A percentile compares a stretch with the other conserved stretches of the same genome.
Conservation (phyloP, 192 early-diverging fungal species). For the Cladochytrium replicatum region DNA sequence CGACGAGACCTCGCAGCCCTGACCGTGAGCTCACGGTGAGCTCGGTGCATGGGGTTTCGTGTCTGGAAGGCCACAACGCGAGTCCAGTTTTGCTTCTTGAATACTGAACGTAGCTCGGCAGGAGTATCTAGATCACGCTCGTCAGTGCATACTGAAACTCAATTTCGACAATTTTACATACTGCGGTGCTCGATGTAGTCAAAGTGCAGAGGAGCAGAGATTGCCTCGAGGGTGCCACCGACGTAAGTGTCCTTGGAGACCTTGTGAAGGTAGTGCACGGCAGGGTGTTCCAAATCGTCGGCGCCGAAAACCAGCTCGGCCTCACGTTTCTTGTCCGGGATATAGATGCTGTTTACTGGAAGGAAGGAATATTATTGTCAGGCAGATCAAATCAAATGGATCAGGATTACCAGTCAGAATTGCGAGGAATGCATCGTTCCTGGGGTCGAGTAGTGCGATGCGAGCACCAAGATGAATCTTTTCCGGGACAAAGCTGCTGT, state of each 20-base stretch:
- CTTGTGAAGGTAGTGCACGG: slow-evolving; percentile 77
- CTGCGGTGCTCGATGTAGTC: slow-evolving; percentile 84
- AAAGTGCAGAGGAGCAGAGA: slow-evolving; percentile 76
- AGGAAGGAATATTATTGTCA: not conserved
- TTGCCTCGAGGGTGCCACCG: slow-evolving; percentile 78
- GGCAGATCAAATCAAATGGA: slow-evolving; percentile 2
- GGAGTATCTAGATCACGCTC: slow-evolving; percentile 56
- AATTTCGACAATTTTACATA: slow-evolving; percentile 40
- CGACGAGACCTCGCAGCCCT: slow-evolving; percentile 82
- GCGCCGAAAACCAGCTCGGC: slow-evolving; percentile 77
- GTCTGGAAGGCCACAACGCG: slow-evolving; percentile 98
- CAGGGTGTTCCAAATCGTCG: slow-evolving; percentile 79
- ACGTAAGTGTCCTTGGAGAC: slow-evolving; percentile 72
- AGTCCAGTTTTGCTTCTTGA: slow-evolving; percentile 92
- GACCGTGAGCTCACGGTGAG: slow-evolving; percentile 93
- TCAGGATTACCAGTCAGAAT: slow-evolving; percentile 55
- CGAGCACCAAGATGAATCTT: slow-evolving; percentile 46
- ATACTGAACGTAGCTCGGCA: slow-evolving; percentile 82
- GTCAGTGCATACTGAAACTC: slow-evolving; percentile 3
- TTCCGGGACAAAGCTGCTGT: slow-evolving; percentile 16
- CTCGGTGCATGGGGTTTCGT: slow-evolving; percentile 97
- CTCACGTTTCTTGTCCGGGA: slow-evolving; percentile 66
- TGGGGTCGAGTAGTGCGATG: slow-evolving; percentile 70
- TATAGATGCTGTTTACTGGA: slow-evolving; percentile 66
- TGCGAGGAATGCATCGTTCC: slow-evolving; percentile 71